Evolutionary conservation across 1,284 basidiomycete species (phyloP), one percentile per base, ranked within the genome.

Genomic region (Ustanciosporium gigantosporum): DNA sequence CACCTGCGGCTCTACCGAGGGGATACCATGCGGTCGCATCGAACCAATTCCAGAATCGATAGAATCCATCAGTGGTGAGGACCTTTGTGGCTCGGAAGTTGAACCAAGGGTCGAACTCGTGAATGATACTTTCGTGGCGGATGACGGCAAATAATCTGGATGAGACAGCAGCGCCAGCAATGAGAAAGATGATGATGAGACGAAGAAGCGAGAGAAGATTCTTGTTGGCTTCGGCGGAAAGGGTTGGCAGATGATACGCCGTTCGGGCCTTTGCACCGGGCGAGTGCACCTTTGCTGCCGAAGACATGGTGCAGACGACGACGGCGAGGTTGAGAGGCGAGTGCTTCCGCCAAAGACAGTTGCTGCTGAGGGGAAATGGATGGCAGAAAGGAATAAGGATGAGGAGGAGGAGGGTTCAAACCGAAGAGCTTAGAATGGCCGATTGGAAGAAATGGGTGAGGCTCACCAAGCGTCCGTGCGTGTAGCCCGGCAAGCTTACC

Each of bases 41-140:
- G 79, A 98, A 99, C 95, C 95, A 98, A 79, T 99, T 98, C 72
- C 73, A 76, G 53, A 77, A 77, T 17, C 72, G 55, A 48, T 77
- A 77, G 66, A 70, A 77, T 13, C 75, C 75, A 39, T 77, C 74
- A 21, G 67, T 68, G 24, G 74, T 94, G 90, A 98, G 81, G 93
- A 98, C 86, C 88, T 92, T 91, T 91, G 71, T 42, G 45, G 22
- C 53, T 2, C 50, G 44, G 46, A 48, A 64, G 64, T 71, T 66
- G 41, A 73, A 96, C 93, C 93, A 96, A 64, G 93, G 93, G 78
- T 97, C 31, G 43, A 96, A 96, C 83, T 98, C 94, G 81, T 97
- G 94, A 73, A 97, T 97, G 75, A 98, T 92, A 84, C 90, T 92
- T 82, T 99, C 95, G 79, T 96, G 95, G 67, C 97, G 91, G 64